phyloP scores from a whole-genome alignment of 345 rosid genomes.

The Linum tenue region DNA sequence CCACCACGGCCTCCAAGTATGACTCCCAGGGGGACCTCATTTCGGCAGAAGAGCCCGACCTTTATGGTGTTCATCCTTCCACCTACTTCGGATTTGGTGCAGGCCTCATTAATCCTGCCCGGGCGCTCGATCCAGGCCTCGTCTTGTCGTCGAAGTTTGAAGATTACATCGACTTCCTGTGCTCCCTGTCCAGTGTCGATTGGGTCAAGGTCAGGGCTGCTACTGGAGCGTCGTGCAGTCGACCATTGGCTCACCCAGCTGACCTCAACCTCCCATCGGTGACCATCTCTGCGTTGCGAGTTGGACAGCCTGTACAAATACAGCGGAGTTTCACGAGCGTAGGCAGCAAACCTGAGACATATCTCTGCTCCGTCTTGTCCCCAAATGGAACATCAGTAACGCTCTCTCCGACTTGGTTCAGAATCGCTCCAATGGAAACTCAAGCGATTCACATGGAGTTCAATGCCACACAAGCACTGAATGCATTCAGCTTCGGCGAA shows the following conservation, averaged over 20 bases:
- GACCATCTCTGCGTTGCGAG: conserved; percentile 45
- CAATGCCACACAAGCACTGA: conserved; percentile 28
- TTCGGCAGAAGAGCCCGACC: conserved; percentile 37
- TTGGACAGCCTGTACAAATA: conserved; percentile 21
- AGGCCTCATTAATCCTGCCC: conserved; percentile 57
- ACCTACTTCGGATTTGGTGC: conserved; percentile 64
- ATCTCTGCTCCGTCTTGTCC: conserved; percentile 36
- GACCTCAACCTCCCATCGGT: conserved; percentile 72
- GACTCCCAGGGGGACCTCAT: conserved; percentile 46
- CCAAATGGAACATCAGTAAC: conserved; percentile 55
- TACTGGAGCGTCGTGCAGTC: conserved; percentile 47
- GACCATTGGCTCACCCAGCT: conserved; percentile 38
- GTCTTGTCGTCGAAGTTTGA: conserved; percentile 52
- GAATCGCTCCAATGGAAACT: conserved; percentile 30
- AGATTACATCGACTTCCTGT: conserved; percentile 61
- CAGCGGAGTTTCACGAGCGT: conserved; percentile 52
- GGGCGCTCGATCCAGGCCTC: conserved; percentile 72
- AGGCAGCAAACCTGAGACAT: conserved; percentile 42
- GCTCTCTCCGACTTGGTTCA: conserved; percentile 56
- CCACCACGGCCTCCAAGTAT: conserved; percentile 53
- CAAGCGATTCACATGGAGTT: conserved; percentile 47
- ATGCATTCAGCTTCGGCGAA: conserved; percentile 56
- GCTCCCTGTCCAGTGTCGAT: conserved; percentile 47
- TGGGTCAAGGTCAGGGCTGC: conserved; percentile 28
- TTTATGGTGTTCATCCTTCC: conserved; percentile 28